Conservation (phyloP, 2,329 filamentous ascomycete genomes). For the Calonectria crousiana region DNA sequence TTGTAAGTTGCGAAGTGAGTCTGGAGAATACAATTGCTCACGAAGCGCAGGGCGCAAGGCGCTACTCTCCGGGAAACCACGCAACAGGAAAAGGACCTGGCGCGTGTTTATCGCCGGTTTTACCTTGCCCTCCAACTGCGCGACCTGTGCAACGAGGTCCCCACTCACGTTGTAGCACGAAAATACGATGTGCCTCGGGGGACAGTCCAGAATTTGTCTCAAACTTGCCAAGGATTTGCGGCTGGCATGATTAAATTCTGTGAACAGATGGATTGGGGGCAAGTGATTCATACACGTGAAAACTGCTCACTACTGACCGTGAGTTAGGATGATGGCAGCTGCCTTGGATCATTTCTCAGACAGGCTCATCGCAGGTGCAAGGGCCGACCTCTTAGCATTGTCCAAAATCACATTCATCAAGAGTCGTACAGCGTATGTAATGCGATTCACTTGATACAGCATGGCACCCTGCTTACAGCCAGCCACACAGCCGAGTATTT, state of each 20-base stretch:
- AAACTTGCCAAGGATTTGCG: conserved; percentile 83
- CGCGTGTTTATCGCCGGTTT: conserved; percentile 77
- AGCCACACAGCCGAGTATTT: conserved; percentile 63
- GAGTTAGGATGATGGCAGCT: conserved; percentile 72
- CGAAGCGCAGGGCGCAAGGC: conserved; percentile 70
- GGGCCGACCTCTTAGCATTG: conserved; percentile 77
- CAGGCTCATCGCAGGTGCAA: conserved; percentile 78
- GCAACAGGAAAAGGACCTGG: conserved; percentile 68
- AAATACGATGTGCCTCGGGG: conserved; percentile 80
- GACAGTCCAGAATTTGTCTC: conserved; percentile 77
- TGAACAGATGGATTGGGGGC: conserved; percentile 80
- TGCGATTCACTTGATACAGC: conserved; percentile 31
- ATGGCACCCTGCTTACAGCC: conserved; percentile 16
- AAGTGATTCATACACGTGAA: conserved; percentile 37
- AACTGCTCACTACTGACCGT: conserved; percentile 26
- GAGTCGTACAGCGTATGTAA: conserved; percentile 75
- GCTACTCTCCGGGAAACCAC: conserved; percentile 73
- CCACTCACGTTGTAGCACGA: conserved; percentile 75
- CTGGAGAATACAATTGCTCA: conserved; percentile 29
- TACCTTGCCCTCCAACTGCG: conserved; percentile 83
- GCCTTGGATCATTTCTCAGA: conserved; percentile 83
- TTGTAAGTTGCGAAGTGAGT: conserved; percentile 61
- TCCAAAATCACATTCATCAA: conserved; percentile 82
- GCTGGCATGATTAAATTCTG: conserved; percentile 86
- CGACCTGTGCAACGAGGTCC: conserved; percentile 82